Conservation (phyloP, 441 rosid species). For the Euphorbia celastroides region DNA sequence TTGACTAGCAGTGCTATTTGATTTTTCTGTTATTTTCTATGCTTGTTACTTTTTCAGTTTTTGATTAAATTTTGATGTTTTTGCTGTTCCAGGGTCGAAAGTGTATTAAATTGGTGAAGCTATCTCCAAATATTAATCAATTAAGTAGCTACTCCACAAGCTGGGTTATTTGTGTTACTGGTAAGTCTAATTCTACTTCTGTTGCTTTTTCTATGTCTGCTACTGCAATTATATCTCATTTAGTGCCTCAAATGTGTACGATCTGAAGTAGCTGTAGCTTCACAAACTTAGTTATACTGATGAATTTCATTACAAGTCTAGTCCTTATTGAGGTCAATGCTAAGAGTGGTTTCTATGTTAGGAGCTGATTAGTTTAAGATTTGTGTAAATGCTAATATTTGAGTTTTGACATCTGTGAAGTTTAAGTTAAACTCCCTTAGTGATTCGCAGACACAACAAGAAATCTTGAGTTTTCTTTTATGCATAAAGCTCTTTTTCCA, state of each 20-base stretch:
- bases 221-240: not conserved
- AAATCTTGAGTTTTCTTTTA: not conserved
- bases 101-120: slow-evolving; percentile 12
- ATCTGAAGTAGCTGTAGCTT: not conserved
- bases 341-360: not conserved
- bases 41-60: not conserved
- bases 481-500: not conserved
- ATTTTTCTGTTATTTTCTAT: not conserved
- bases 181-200: slow-evolving; percentile 20
- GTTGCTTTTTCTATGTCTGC: not conserved
- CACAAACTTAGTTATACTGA: slow-evolving; percentile 6
- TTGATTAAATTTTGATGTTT: slow-evolving; percentile 14
- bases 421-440: not conserved
- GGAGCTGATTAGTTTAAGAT: not conserved
- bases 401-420: not conserved
- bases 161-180: slow-evolving; percentile 13
- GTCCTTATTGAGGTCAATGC: not conserved
- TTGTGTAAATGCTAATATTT: not conserved
- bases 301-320: not conserved
- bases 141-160: slow-evolving; percentile 3
- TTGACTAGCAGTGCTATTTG: not conserved
- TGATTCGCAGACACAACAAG: not conserved
- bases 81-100: slow-evolving; percentile 20
- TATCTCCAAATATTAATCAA: slow-evolving; percentile 9
- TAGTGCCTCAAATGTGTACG: not conserved